phyloP scores from a whole-genome alignment of 192 early-diverging fungal species.

The Gamsiella multidivaricata region DNA sequence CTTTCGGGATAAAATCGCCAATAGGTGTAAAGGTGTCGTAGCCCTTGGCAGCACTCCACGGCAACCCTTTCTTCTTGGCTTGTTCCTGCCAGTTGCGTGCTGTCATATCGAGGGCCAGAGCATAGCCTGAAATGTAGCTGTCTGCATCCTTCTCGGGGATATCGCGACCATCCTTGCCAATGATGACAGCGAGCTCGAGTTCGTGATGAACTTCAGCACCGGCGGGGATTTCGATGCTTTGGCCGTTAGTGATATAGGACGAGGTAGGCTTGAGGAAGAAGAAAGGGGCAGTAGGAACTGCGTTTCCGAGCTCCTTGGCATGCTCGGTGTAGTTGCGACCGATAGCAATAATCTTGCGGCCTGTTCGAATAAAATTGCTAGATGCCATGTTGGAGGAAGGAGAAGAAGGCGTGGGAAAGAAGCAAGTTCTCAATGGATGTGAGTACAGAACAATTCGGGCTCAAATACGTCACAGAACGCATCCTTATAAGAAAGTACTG shows the following conservation, averaged over 20 bases:
- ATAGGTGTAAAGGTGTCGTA: conserved; percentile 95
- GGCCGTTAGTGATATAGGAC: conserved; percentile 76
- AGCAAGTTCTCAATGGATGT: too few species aligned
- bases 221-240: conserved; percentile 82
- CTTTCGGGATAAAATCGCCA: conserved; percentile 83
- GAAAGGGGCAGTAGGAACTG: conserved; percentile 87
- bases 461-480: too few species aligned
- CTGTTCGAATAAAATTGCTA: conserved; percentile 59
- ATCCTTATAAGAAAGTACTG: too few species aligned
- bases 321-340: conserved; percentile 96
- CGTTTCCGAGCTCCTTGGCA: conserved; percentile 92
- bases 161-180: conserved; percentile 83
- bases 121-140: conserved; percentile 79
- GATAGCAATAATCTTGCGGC: conserved; percentile 94
- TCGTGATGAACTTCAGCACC: conserved; percentile 90
- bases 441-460: too few species aligned
- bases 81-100: conserved; percentile 86
- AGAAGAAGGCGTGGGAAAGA: background rate
- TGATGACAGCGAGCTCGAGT: conserved; percentile 92
- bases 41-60: conserved; percentile 94
- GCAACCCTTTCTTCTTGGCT: conserved; percentile 85
- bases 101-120: conserved; percentile 92
- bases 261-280: conserved; percentile 96
- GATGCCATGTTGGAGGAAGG: conserved; percentile 26
- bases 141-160: conserved; percentile 72